phyloP scores from a whole-genome alignment of 805 yeast species.

The Saturnispora diversa region DNA sequence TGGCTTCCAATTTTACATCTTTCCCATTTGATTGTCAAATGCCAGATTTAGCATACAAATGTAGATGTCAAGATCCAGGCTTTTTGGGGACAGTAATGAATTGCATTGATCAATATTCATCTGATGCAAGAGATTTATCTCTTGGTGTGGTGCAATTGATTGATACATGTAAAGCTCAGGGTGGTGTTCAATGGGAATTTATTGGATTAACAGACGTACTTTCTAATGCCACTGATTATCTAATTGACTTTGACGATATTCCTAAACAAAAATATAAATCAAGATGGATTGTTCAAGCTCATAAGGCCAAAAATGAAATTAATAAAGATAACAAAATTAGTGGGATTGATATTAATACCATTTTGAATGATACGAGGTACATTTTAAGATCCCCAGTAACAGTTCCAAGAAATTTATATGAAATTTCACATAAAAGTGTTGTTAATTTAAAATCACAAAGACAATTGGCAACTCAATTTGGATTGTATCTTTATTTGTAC shows the following conservation, averaged over 20 bases:
- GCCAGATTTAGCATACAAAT: conserved; percentile 29
- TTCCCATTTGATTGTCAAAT: conserved; percentile 29
- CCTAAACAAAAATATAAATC: conserved; percentile 11
- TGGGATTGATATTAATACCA: conserved; percentile 9
- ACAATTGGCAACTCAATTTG: conserved; percentile 25
- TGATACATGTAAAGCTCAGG: conserved; percentile 31
- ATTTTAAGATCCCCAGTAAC: conserved; percentile 24
- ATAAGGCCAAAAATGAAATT: conserved; percentile 2
- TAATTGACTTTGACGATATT: conserved; percentile 15
- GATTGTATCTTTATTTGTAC: conserved; percentile 25
- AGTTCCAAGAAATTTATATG: conserved; percentile 21
- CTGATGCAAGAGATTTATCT: conserved; percentile 24
- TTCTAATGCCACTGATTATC: conserved; percentile 23
- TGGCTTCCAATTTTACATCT: conserved; percentile 28
- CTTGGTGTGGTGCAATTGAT: conserved; percentile 28
- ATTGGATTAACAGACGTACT: conserved; percentile 25
- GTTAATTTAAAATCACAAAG: conserved; percentile 25
- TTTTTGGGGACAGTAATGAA: conserved; percentile 31
- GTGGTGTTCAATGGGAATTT: conserved; percentile 22
- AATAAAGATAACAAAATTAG: conserved; percentile 7
- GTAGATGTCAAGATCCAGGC: conserved; percentile 29
- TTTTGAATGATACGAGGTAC: conserved; percentile 5
- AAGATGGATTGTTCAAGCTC: conserved; percentile 11
- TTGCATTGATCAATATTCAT: conserved; percentile 29
- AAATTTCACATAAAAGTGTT: conserved; percentile 25